These are phyloP conservation scores for Cutaneotrichosporon arboriforme DNA, from an alignment of 1,284 basidiomycete species.

Conservation along the genomic window DNA sequence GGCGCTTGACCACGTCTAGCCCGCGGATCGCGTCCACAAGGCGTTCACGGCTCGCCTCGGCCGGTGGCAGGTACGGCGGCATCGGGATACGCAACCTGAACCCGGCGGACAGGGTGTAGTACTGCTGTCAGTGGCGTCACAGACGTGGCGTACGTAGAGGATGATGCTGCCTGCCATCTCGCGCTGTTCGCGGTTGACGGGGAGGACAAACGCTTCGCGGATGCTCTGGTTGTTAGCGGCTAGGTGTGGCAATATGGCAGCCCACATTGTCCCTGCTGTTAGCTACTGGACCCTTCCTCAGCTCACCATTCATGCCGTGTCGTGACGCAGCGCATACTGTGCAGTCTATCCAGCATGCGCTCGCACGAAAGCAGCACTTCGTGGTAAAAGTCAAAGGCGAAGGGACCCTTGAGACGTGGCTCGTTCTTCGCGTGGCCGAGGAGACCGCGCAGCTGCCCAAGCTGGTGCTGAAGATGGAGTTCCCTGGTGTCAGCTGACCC, in stretches of 20 bases:
- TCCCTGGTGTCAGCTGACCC: constrained; percentile 58
- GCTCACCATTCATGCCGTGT: constrained; percentile 84
- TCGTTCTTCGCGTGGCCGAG: constrained; percentile 86
- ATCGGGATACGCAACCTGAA: constrained; percentile 85
- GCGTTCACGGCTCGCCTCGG: constrained; percentile 69
- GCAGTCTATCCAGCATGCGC: constrained; percentile 75
- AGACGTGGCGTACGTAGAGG: constrained; percentile 55
- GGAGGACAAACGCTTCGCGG: constrained; percentile 76
- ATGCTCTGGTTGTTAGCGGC: constrained; percentile 48
- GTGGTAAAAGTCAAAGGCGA: constrained; percentile 74
- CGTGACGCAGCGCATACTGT: constrained; percentile 92
- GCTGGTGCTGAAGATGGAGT: constrained; percentile 80
- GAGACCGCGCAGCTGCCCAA: constrained; percentile 75
- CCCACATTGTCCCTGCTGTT: not conserved
- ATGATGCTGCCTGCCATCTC: constrained; percentile 90
- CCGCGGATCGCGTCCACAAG: constrained; percentile 76
- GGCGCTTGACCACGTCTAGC: constrained; percentile 69
- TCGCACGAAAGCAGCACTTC: constrained; percentile 79
- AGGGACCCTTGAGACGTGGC: constrained; percentile 88
- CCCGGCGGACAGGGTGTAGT: constrained; percentile 78
- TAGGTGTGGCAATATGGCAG: not conserved
- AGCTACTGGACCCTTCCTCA: not conserved
- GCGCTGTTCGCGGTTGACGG: constrained; percentile 75
- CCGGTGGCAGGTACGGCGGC: constrained; percentile 90
- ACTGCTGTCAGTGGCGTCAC: constrained; percentile 38